phyloP scores from a whole-genome alignment of 192 early-diverging fungal genomes.

The Podila epigama region DNA sequence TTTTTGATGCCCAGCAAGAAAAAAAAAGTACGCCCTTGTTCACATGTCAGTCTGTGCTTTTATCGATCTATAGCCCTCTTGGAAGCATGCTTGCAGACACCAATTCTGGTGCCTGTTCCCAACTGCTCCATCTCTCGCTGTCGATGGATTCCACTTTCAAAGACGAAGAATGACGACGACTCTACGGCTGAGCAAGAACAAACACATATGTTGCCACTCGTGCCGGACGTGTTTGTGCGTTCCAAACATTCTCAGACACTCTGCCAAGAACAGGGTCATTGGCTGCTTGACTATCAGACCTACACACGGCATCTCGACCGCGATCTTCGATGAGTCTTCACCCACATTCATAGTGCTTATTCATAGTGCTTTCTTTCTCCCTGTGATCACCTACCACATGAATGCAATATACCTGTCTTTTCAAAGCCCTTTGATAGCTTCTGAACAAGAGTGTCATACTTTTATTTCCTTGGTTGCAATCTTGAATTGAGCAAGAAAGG shows the following conservation, averaged over 20 bases:
- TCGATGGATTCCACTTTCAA: constrained; percentile 17
- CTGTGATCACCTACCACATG: not conserved
- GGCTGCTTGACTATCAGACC: constrained; percentile 38
- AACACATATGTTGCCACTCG: not conserved
- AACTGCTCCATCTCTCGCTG: constrained; percentile 47
- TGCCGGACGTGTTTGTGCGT: constrained; percentile 9
- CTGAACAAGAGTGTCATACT: too few relatives aligned
- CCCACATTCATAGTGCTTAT: not conserved
- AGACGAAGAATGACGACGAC: not conserved
- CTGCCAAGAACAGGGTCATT: constrained; percentile 16
- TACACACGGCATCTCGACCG: constrained; percentile 33
- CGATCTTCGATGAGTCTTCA: constrained; percentile 1
- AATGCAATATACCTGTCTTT: too few relatives aligned
- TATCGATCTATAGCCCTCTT: constrained; percentile 14
- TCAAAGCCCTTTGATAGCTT: too few relatives aligned
- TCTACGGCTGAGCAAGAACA: not conserved
- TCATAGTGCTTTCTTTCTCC: not conserved
- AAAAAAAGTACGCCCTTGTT: not conserved
- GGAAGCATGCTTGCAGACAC: constrained; percentile 35
- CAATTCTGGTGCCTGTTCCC: constrained; percentile 32
- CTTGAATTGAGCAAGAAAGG: too few relatives aligned
- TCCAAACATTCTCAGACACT: constrained; percentile 9
- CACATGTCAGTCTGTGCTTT: not conserved
- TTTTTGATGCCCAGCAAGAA: too few relatives aligned
- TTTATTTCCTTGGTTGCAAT: too few relatives aligned